phyloP scores from a whole-genome alignment of 306 rosid species.

The Leucaena leucocephala region DNA sequence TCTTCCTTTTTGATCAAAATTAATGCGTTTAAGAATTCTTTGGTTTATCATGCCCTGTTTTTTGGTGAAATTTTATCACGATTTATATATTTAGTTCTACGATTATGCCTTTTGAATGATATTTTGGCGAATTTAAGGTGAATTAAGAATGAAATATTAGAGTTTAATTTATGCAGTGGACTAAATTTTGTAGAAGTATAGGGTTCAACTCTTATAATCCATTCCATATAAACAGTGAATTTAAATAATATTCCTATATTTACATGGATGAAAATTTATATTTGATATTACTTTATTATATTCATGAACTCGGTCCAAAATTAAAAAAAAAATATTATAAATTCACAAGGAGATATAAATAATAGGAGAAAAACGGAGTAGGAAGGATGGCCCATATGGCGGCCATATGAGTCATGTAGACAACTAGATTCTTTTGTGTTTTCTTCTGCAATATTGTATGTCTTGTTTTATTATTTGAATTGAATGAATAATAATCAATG shows the following conservation, averaged over 20 bases:
- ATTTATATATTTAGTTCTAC: not conserved
- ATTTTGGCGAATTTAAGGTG: too few species aligned
- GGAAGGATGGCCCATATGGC: not conserved
- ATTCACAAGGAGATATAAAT: not conserved
- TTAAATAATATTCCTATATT: too few species aligned
- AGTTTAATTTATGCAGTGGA: too few species aligned
- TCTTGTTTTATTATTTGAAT: too few species aligned
- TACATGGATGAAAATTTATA: too few species aligned
- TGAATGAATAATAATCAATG: not conserved
- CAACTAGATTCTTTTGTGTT: not conserved
- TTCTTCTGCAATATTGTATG: too few species aligned
- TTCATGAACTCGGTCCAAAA: not conserved
- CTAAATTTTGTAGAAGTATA: too few species aligned
- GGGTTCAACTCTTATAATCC: too few species aligned
- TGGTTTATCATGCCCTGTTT: not conserved
- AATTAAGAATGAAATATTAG: too few species aligned
- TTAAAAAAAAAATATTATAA: not conserved
- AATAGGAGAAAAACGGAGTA: not conserved
- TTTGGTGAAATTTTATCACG: not conserved
- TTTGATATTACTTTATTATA: too few species aligned
- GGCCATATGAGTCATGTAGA: not conserved
- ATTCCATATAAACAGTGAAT: too few species aligned
- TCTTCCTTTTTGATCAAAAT: not conserved
- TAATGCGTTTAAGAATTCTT: not conserved
- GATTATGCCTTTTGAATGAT: too few species aligned